These are phyloP conservation scores for Protomyces gravidus DNA, from an alignment of 1,139 yeast genomes.

Conservation along the genomic window DNA sequence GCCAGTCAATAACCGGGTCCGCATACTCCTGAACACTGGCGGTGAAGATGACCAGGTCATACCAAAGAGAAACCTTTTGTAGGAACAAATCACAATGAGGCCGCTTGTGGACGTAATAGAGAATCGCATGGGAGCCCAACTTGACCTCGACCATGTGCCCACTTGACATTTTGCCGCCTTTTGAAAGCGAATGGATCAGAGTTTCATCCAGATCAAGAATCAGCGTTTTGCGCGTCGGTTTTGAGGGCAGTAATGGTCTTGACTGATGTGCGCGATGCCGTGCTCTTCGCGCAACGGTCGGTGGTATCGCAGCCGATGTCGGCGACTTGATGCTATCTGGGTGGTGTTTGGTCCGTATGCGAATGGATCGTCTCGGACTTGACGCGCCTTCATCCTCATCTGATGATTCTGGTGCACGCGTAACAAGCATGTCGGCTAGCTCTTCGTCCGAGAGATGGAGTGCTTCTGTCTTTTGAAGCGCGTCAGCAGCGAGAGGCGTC, in stretches of 20 bases:
- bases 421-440: conserved; percentile 16
- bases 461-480: not conserved
- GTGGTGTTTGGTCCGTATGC: conserved; percentile 7
- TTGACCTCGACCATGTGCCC: conserved; percentile 83
- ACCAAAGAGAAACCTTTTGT: conserved; percentile 77
- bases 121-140: conserved; percentile 59
- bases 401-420: not conserved
- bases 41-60: conserved; percentile 80
- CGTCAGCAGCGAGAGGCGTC: not conserved
- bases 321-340: conserved; percentile 19
- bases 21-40: conserved; percentile 95
- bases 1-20: conserved; percentile 92
- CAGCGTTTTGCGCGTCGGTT: conserved; percentile 52
- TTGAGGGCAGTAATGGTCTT: not conserved
- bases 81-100: conserved; percentile 86
- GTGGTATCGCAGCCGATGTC: conserved; percentile 15
- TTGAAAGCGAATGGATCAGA: conserved; percentile 78
- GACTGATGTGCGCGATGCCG: conserved; percentile 6
- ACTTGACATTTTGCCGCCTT: conserved; percentile 55
- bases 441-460: not conserved
- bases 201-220: conserved; percentile 92
- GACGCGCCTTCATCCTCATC: not conserved
- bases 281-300: conserved; percentile 12
- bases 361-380: conserved; percentile 11
- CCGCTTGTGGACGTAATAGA: conserved; percentile 85